phyloP scores from a whole-genome alignment of 768 basidiomycete genomes.

The Boletellus sp. region DNA sequence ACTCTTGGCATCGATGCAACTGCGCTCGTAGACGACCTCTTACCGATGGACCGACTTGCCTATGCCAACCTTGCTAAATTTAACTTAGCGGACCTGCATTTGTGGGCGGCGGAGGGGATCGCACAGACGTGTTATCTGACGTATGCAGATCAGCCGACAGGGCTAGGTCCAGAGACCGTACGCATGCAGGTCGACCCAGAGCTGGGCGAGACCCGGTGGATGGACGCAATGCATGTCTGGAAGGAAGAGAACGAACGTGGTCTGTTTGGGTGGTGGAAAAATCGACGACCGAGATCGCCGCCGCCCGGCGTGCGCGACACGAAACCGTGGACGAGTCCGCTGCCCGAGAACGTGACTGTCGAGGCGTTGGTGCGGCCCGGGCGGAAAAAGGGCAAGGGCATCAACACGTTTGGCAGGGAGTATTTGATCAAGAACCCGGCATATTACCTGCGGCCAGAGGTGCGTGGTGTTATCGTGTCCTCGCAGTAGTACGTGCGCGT shows the following conservation, averaged over 20 bases:
- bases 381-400: not conserved
- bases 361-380: not conserved
- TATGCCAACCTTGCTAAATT: slow-evolving; percentile 39
- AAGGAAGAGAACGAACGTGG: slow-evolving; percentile 25
- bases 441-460: slow-evolving; percentile 72
- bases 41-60: slow-evolving; percentile 22
- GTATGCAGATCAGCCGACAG: slow-evolving; percentile 68
- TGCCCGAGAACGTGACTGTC: slow-evolving; percentile 1
- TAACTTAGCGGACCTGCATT: slow-evolving; percentile 55
- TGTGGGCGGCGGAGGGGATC: slow-evolving; percentile 57
- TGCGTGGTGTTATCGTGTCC: slow-evolving; percentile 25
- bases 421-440: slow-evolving; percentile 43
- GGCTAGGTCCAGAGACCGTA: slow-evolving; percentile 58
- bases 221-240: slow-evolving; percentile 42
- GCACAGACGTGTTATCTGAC: slow-evolving; percentile 67
- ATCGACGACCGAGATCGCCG: slow-evolving; percentile 24
- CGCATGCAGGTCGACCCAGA: slow-evolving; percentile 14
- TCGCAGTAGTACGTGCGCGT: not conserved
- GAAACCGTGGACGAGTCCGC: slow-evolving; percentile 18
- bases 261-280: not conserved
- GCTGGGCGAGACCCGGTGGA: slow-evolving; percentile 19
- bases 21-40: slow-evolving; percentile 29
- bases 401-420: slow-evolving; percentile 39
- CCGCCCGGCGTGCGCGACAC: slow-evolving; percentile 51
- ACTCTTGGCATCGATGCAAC: slow-evolving; percentile 44